Conservation (phyloP, 768 basidiomycete species). For the Auricularia cornea region DNA sequence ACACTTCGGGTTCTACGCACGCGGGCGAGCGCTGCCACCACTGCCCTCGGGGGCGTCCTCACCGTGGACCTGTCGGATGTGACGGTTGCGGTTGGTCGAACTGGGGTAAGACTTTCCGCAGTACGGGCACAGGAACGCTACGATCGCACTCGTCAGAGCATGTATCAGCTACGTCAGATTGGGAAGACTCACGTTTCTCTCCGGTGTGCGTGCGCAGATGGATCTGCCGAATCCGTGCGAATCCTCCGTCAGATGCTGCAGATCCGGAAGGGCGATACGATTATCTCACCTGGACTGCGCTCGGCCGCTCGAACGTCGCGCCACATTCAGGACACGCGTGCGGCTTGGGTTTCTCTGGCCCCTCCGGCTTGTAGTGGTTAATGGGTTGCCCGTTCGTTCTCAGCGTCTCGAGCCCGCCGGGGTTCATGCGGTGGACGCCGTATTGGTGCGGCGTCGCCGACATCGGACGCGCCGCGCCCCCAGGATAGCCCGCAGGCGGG, state of each 20-base stretch:
- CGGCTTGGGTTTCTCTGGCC: not conserved
- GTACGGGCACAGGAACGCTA: not conserved
- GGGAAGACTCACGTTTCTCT: not conserved
- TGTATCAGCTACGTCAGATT: not conserved
- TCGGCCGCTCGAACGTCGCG: not conserved
- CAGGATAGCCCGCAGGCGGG: too few species aligned
- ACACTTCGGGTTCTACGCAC: too few species aligned
- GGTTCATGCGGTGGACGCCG: not conserved
- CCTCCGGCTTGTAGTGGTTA: not conserved
- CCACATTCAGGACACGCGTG: not conserved
- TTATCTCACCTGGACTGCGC: not conserved
- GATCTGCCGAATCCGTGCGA: not conserved
- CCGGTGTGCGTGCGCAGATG: not conserved
- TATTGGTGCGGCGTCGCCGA: not conserved
- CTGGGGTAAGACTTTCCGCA: not conserved
- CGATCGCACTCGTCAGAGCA: not conserved
- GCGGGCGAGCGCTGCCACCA: too few species aligned
- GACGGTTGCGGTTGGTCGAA: not conserved
- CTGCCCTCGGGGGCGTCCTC: not conserved
- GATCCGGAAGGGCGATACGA: not conserved
- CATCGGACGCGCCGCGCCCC: not conserved
- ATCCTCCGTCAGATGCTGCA: not conserved
- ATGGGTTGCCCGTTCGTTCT: not conserved
- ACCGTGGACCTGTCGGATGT: not conserved
- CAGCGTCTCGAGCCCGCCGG: not conserved